Evolutionary conservation across 176 grass and related monocot genomes (phyloP).

Genomic region (Phoenix roebelenii): DNA sequence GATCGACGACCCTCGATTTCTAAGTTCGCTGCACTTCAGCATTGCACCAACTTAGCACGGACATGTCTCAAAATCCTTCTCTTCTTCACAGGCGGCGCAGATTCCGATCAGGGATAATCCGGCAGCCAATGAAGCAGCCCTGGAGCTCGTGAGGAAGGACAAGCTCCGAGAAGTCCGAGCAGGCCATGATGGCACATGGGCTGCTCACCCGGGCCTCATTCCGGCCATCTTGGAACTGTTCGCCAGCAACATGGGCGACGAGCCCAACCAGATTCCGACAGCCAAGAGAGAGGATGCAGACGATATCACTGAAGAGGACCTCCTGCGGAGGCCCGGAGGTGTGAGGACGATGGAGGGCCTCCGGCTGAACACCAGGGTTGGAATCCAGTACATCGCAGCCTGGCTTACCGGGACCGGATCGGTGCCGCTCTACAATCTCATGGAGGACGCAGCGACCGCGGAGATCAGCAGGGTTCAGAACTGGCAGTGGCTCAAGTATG

Average conservation of each 20-base stretch:
- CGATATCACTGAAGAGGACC: slow-evolving; percentile 51
- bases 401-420: slow-evolving; percentile 70
- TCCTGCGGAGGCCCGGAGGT: slow-evolving; percentile 50
- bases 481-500: slow-evolving; percentile 90
- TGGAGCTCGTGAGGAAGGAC: slow-evolving; percentile 83
- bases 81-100: slow-evolving; percentile 59
- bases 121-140: slow-evolving; percentile 68
- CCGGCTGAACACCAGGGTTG: slow-evolving; percentile 75
- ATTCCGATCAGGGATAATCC: slow-evolving; percentile 77
- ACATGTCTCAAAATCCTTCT: no score
- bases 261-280: slow-evolving; percentile 58
- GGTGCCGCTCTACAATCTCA: slow-evolving; percentile 88
- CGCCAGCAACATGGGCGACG: slow-evolving; percentile 39
- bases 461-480: slow-evolving; percentile 95
- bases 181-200: slow-evolving; percentile 95
- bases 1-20: no score
- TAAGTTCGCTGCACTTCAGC: no score
- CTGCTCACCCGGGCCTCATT: slow-evolving; percentile 90
- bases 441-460: slow-evolving; percentile 94
- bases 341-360: slow-evolving; percentile 60
- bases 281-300: slow-evolving; percentile 21
- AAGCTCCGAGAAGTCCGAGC: slow-evolving; percentile 69
- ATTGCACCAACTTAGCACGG: no score
- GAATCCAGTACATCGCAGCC: slow-evolving; percentile 73
- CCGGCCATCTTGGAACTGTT: slow-evolving; percentile 68